Base-by-base conservation (phyloP, 352 stramenopile species). In the Globisporangium heterothallicum region DNA sequence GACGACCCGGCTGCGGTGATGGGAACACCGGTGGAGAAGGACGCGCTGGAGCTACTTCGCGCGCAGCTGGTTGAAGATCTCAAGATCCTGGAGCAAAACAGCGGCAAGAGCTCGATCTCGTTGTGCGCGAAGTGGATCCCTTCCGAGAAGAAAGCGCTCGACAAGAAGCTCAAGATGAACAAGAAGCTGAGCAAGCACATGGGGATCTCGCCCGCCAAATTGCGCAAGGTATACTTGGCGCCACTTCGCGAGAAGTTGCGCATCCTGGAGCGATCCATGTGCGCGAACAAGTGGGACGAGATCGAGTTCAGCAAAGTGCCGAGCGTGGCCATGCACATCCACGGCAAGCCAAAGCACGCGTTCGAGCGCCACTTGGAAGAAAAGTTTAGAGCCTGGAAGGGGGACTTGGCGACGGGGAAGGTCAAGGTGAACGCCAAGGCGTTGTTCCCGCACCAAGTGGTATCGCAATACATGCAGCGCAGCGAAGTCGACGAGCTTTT, bases 41-140 rank as follows among this genome's bases (percentile, higher is more conserved):
- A 44, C n/a, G 64, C 64, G 50, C 60, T 83, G 6, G 64, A 70
- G n/a, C 42, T 80, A 42, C 63, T 78, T 5, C 38, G 42, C 12
- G 40, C 56, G 22, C 66, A 80, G 35, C 64, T 83, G 6, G 25
- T 62, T 10, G 29, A 52, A 9, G 66, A 83, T 18, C 51, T 76
- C 4, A 38, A n/a, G 13, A 47, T 29, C 22, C 56, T 72, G 36
- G 36, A 66, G 51, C n/a, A 42, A 13, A 42, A 51, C 10, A 44
- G 52, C 3, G 40, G 29, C 0, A 44, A 53, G 18, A 36, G 29
- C 18, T 58, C 52, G 19, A 57, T 82, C 46, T 78, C 68, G 32
- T 40, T 78, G 14, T 78, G 68, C 36, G 72, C 72, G 53, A 84
- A 84, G 63, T 84, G 72, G 72, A 42, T 84, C 22, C 72, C 72